phyloP scores from a whole-genome alignment of 2,329 filamentous ascomycete genomes.

The Arthrobotrys entomopaga region DNA sequence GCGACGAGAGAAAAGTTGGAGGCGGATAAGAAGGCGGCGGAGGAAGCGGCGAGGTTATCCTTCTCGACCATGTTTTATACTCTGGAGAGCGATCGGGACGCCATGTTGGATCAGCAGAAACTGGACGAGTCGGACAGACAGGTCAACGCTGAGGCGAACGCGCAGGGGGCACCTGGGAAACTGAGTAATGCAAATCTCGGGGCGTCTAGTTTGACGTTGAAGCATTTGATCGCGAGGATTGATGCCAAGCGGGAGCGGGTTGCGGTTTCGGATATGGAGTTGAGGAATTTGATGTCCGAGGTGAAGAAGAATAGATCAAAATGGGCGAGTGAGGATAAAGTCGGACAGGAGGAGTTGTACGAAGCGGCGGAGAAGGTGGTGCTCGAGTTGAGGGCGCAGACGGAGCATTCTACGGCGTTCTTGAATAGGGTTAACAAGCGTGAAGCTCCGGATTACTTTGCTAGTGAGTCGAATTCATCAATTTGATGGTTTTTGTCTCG shows the following conservation, averaged over 20 bases:
- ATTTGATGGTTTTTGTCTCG: not conserved
- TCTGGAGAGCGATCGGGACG: conserved; percentile 90
- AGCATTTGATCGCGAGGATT: conserved; percentile 95
- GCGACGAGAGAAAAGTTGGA: conserved; percentile 84
- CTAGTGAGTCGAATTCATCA: conserved; percentile 69
- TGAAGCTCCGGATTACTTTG: conserved; percentile 95
- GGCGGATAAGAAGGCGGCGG: conserved; percentile 87
- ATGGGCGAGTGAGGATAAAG: conserved; percentile 97
- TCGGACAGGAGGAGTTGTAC: conserved; percentile 97
- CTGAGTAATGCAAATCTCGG: conserved; percentile 93
- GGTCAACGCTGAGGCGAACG: conserved; percentile 82
- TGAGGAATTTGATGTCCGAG: conserved; percentile 93
- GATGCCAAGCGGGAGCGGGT: conserved; percentile 92
- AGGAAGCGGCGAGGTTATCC: conserved; percentile 86
- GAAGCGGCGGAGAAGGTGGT: conserved; percentile 96
- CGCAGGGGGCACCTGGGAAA: conserved; percentile 69
- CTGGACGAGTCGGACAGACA: conserved; percentile 96
- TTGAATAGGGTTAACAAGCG: conserved; percentile 94
- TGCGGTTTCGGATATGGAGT: conserved; percentile 88
- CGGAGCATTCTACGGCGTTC: conserved; percentile 96
- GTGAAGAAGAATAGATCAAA: conserved; percentile 98
- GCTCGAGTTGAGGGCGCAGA: conserved; percentile 95
- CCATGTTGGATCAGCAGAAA: conserved; percentile 97
- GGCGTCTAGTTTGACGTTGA: conserved; percentile 92
- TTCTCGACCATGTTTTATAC: conserved; percentile 96